Percentiles rank a stretch among this genome's conserved stretches.
Evolutionary conservation across 306 rosid genomes (phyloP).

Genomic region (Cucurbita ficifolia): DNA sequence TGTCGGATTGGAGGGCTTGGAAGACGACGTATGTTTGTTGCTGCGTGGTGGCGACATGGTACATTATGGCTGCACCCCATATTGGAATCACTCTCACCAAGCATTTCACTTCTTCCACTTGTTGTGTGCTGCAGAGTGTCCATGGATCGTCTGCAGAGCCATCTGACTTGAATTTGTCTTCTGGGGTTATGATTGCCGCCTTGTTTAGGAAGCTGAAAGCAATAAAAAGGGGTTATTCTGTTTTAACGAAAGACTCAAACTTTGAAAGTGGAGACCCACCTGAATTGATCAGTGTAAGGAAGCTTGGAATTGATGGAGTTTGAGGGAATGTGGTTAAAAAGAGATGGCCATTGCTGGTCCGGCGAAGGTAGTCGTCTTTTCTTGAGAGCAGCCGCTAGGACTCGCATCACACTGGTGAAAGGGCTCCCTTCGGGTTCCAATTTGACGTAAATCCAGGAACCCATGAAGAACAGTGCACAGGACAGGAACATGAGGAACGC

Average conservation of each 20-base stretch:
- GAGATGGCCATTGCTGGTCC: conserved; percentile 29
- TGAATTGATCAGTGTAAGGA: conserved; percentile 55
- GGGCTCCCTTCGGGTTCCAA: conserved; percentile 68
- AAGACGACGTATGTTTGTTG: conserved; percentile 43
- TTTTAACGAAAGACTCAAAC: neutral
- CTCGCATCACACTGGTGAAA: conserved; percentile 46
- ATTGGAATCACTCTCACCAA: conserved; percentile 54
- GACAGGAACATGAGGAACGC: conserved; percentile 56
- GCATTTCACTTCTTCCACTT: conserved; percentile 80
- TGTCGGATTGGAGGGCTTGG: conserved; percentile 74
- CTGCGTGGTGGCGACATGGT: conserved; percentile 29
- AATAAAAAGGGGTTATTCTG: neutral
- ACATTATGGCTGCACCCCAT: conserved; percentile 37
- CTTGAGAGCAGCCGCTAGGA: conserved; percentile 39
- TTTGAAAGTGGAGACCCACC: conserved; percentile 15
- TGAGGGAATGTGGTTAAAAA: conserved; percentile 35
- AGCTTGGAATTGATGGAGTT: conserved; percentile 40
- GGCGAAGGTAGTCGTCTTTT: conserved; percentile 34
- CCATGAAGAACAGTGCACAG: conserved; percentile 41
- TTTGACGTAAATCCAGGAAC: conserved; percentile 56
- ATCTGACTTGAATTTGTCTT: conserved; percentile 37
- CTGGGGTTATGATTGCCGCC: conserved; percentile 47
- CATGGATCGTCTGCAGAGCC: conserved; percentile 62
- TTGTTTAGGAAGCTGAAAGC: conserved; percentile 41
- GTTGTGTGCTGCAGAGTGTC: conserved; percentile 64